These are phyloP conservation scores for Taphrina betulina DNA, from an alignment of 1,139 yeast species.

Conservation along the genomic window DNA sequence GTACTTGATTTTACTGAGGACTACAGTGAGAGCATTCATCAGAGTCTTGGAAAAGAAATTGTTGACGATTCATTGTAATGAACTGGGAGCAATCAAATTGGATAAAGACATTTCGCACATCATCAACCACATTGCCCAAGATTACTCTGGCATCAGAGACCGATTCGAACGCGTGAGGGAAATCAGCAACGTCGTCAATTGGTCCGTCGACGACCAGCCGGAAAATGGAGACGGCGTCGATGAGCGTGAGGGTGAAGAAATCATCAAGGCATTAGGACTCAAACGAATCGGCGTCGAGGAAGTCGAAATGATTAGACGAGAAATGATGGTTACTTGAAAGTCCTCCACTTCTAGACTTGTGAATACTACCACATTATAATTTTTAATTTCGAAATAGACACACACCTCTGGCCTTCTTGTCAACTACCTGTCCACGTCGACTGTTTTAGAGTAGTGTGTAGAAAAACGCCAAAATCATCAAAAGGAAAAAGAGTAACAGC, in stretches of 20 bases:
- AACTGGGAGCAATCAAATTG: constrained; percentile 75
- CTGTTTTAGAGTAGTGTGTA: no score
- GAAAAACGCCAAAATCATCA: no score
- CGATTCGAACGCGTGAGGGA: constrained; percentile 29
- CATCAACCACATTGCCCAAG: constrained; percentile 44
- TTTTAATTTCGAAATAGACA: no score
- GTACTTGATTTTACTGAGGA: constrained; percentile 53
- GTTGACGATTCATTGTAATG: constrained; percentile 68
- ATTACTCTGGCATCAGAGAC: constrained; percentile 7
- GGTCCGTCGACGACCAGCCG: constrained; percentile 23
- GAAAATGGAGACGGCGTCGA: constrained; percentile 4
- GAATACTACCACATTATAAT: no score
- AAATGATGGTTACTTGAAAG: constrained; percentile 16
- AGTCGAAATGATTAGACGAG: constrained; percentile 29
- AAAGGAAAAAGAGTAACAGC: no score
- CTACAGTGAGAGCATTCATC: constrained; percentile 55
- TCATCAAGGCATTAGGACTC: constrained; percentile 9
- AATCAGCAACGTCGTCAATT: constrained; percentile 22
- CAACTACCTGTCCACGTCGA: no score
- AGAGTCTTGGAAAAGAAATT: constrained; percentile 64
- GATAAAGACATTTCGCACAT: constrained; percentile 79
- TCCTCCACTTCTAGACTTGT: no score
- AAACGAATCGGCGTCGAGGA: constrained; percentile 20
- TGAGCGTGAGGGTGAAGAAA: constrained; percentile 14
- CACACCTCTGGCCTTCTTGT: no score